Evolutionary conservation across 78 protist species (phyloP), one percentile per base, ranked within the genome.

Genomic region (Dictyostelium firmibasis): DNA sequence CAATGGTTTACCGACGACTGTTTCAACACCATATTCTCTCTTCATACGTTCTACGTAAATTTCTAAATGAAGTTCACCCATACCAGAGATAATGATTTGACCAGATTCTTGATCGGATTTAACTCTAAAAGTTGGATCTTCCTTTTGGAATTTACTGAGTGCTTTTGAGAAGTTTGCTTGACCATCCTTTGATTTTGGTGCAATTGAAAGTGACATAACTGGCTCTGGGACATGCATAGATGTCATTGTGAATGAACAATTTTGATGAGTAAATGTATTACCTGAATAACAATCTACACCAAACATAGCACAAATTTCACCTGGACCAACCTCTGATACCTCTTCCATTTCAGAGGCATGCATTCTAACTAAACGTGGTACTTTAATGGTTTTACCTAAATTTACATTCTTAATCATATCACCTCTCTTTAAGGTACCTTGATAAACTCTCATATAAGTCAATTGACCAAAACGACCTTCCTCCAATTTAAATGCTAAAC

Each of bases 31-130:
- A 88, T 96, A 98, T 87, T 98, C 99, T 47, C 99, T 87, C 35
- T 78, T 57, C 67, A 98, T 81, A 43, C 99, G 93, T 84, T 99
- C 99, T 13, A 94, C 69, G 85, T 98, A 98, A 60, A 99, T 98
- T 60, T 98, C 98, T 13, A 99, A 81, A 92, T 99, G 99, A 16
- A 99, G 96, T 91, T 99, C 99, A 70, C 99, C 99, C 99, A 99
- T 99, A 57, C 99, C 99, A 4, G 91, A 47, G 95, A 98, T 98
- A 50, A 98, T 76, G 13, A 95, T 97, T 86, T 97, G 91, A 38
- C 86, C 87, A 23, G 79, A 29, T 31, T 94, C 88, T 43, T 31
- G 87, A 82, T 99, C 99, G 11, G 86, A 43, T 74, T 87, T 84
- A 47, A 98, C 96, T n/a, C 98, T 79, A 93, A 99, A 98, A 16